Conservation (phyloP, 331 rosid genomes). For the Telfairia occidentalis region DNA sequence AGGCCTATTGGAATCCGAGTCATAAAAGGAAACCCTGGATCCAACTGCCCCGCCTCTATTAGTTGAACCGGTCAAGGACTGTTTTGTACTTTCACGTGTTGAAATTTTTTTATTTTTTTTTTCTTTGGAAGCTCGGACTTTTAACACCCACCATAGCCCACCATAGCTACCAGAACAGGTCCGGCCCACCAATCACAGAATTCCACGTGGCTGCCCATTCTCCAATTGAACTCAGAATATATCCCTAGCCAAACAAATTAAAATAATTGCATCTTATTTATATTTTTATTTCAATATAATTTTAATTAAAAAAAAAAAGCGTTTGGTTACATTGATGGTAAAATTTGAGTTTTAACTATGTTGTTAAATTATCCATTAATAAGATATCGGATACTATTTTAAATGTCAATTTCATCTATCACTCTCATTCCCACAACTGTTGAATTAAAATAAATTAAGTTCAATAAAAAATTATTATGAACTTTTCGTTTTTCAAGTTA, state of each 20-base stretch:
- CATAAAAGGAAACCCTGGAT: not conserved
- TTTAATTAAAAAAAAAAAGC: too few species aligned
- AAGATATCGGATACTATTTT: too few species aligned
- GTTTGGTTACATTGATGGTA: too few species aligned
- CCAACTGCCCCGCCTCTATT: conserved; percentile 10
- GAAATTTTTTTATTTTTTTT: not conserved
- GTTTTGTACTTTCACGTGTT: not conserved
- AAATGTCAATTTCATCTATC: too few species aligned
- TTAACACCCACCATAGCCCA: not conserved
- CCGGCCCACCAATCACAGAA: not conserved
- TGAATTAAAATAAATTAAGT: not conserved
- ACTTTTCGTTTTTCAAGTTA: not conserved
- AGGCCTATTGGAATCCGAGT: not conserved
- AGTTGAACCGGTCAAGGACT: conserved; percentile 2
- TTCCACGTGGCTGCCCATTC: not conserved
- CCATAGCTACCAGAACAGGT: not conserved
- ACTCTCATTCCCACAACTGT: too few species aligned
- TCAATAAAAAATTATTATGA: too few species aligned
- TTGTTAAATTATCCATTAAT: too few species aligned
- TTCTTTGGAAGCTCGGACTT: not conserved
- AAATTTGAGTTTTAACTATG: too few species aligned
- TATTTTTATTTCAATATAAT: too few species aligned
- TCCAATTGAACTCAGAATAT: not conserved
- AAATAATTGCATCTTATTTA: too few species aligned
- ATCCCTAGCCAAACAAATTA: not conserved